Percentiles rank a stretch among this genome's conserved stretches.
phyloP scores from a whole-genome alignment of 2,329 filamentous ascomycete species.

The Lecanicillium sp. region DNA sequence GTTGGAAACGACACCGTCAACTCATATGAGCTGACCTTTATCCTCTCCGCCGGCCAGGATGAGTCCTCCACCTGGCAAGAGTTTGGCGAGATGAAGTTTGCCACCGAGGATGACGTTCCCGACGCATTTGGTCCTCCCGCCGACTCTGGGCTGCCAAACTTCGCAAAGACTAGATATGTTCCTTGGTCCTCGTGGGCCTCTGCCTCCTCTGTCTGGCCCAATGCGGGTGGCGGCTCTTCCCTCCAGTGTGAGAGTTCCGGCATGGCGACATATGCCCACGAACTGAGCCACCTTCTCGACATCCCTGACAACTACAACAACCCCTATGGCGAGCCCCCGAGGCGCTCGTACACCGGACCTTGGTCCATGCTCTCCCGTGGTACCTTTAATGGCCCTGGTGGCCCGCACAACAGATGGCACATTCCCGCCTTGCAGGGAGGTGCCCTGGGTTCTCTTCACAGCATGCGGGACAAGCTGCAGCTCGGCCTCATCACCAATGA shows the following conservation, averaged over 20 bases:
- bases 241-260: slow-evolving; percentile 45
- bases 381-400: slow-evolving; percentile 44
- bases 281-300: slow-evolving; percentile 40
- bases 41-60: slow-evolving; percentile 45
- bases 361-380: slow-evolving; percentile 45
- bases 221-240: slow-evolving; percentile 41
- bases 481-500: slow-evolving; percentile 37
- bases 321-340: slow-evolving; percentile 35
- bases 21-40: slow-evolving; percentile 42
- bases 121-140: slow-evolving; percentile 39
- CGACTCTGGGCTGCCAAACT: slow-evolving; percentile 29
- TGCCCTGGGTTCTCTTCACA: slow-evolving; percentile 42
- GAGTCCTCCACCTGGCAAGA: slow-evolving; percentile 49
- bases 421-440: slow-evolving; percentile 39
- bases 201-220: slow-evolving; percentile 43
- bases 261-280: slow-evolving; percentile 44
- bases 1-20: slow-evolving; percentile 39
- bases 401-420: slow-evolving; percentile 44
- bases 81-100: slow-evolving; percentile 46
- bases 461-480: slow-evolving; percentile 43
- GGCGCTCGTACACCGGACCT: slow-evolving; percentile 40
- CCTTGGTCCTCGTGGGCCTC: slow-evolving; percentile 45
- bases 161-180: slow-evolving; percentile 41
- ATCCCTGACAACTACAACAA: slow-evolving; percentile 51
- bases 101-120: slow-evolving; percentile 35